A percentile compares a stretch with the other conserved stretches of the same genome.
Evolutionary conservation across 2,329 filamentous ascomycete genomes (phyloP).

Genomic region (Colletotrichum spaethianum): DNA sequence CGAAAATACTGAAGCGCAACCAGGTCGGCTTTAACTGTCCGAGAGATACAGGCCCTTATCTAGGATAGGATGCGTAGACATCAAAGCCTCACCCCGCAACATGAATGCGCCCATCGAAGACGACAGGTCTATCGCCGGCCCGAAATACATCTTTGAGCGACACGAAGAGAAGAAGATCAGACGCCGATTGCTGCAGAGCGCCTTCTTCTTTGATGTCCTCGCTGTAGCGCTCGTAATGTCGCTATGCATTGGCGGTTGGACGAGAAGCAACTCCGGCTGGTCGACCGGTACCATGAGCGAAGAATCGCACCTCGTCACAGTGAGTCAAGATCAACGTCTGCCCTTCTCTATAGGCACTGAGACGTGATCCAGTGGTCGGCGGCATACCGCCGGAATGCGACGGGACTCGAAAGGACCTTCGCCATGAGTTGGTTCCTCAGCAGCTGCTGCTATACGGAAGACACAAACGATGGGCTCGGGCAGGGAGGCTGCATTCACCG

Average conservation of each 20-base stretch:
- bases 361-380: constrained; percentile 23
- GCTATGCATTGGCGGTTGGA: constrained; percentile 31
- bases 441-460: constrained; percentile 22
- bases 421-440: constrained; percentile 23
- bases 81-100: neutral
- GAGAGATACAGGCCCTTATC: neutral
- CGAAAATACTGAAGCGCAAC: too few relatives aligned
- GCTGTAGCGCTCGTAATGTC: constrained; percentile 17
- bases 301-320: constrained; percentile 27
- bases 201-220: constrained; percentile 18
- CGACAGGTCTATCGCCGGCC: constrained; percentile 6
- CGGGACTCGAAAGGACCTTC: constrained; percentile 15
- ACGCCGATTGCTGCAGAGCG: constrained; percentile 5
- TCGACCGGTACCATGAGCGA: neutral
- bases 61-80: neutral
- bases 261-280: neutral
- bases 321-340: neutral
- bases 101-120: constrained; percentile 23
- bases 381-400: constrained; percentile 1
- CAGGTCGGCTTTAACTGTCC: neutral
- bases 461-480: neutral
- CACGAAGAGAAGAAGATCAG: constrained; percentile 26
- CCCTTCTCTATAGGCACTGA: neutral
- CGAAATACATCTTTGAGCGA: constrained; percentile 28
- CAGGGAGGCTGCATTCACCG: constrained; percentile 18